phyloP scores from a whole-genome alignment of 768 basidiomycete species.

The Amanita jacksonii region DNA sequence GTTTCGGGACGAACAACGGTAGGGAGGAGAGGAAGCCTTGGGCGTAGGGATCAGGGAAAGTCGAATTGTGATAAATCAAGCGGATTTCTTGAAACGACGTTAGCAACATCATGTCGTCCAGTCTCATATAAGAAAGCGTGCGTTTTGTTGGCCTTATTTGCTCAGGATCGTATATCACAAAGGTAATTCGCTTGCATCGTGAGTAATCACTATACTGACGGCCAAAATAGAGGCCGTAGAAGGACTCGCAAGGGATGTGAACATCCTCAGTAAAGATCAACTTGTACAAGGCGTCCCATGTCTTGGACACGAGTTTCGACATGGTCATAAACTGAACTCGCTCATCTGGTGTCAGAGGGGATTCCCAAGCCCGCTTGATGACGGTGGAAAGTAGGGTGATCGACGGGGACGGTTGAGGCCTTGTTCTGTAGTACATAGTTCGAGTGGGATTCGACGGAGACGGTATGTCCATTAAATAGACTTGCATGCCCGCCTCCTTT shows the following conservation, averaged over 20 bases:
- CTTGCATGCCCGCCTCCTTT: too few species aligned
- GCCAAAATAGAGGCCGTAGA: neutral
- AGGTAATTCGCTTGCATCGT: slow-evolving; percentile 5
- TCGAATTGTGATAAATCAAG: neutral
- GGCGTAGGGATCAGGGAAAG: slow-evolving; percentile 2
- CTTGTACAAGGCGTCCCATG: neutral
- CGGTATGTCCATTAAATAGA: too few species aligned
- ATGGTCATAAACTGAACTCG: slow-evolving; percentile 2
- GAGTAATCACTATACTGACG: neutral
- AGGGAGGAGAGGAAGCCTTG: slow-evolving; percentile 2
- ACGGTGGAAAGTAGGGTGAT: neutral
- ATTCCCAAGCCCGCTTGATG: neutral
- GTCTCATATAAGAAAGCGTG: neutral
- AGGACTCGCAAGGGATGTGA: slow-evolving; percentile 6
- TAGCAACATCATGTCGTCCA: neutral
- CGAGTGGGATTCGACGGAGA: too few species aligned
- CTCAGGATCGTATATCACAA: neutral
- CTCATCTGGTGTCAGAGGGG: neutral
- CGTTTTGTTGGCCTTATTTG: neutral
- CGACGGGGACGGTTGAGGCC: neutral
- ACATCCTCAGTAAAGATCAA: neutral
- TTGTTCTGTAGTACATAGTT: too few species aligned
- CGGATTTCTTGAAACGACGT: neutral
- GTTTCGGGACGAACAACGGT: neutral
- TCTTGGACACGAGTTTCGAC: neutral